Percentiles rank a stretch among this genome's conserved stretches.
These are phyloP conservation scores for Lupinus albus DNA, from an alignment of 306 rosid genomes.

Conservation along the genomic window DNA sequence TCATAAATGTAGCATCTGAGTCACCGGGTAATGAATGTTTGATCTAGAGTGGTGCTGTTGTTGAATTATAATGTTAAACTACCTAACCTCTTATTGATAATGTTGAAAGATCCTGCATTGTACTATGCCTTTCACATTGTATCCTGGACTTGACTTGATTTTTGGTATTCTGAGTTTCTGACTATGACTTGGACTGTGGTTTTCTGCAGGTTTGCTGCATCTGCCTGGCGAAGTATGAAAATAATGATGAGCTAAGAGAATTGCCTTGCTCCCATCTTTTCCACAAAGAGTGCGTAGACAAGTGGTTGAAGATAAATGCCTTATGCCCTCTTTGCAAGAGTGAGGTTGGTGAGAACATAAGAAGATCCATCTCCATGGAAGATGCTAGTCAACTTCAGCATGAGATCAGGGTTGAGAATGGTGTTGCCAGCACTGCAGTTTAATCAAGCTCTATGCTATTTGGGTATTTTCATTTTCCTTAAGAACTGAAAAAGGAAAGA, in stretches of 20 bases:
- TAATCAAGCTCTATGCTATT: slow-evolving; percentile 33
- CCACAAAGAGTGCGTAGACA: slow-evolving; percentile 94
- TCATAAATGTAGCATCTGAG: slow-evolving; percentile 9
- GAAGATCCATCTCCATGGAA: slow-evolving; percentile 47
- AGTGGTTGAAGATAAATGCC: slow-evolving; percentile 93
- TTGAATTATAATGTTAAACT: not conserved
- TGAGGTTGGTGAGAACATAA: slow-evolving; percentile 64
- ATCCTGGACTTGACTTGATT: not conserved
- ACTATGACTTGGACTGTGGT: slow-evolving; percentile 29
- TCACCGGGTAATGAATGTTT: slow-evolving; percentile 9
- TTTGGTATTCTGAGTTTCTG: slow-evolving; percentile 26
- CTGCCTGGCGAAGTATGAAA: slow-evolving; percentile 83
- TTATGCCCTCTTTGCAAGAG: slow-evolving; percentile 91
- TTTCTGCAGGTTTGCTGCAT: slow-evolving; percentile 86
- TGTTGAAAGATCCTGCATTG: slow-evolving; percentile 3
- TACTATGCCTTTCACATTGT: slow-evolving; percentile 20
- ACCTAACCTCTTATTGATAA: not conserved
- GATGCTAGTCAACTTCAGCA: slow-evolving; percentile 52
- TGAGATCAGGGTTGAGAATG: slow-evolving; percentile 47
- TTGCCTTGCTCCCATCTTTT: slow-evolving; percentile 91
- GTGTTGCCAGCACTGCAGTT: slow-evolving; percentile 36
- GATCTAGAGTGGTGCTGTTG: slow-evolving; percentile 27
- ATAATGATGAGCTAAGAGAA: slow-evolving; percentile 88
- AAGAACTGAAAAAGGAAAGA: slow-evolving; percentile 31
- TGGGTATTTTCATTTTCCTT: slow-evolving; percentile 36